phyloP scores from a whole-genome alignment of 1,139 yeast genomes.

The Suhomyces maxii region DNA sequence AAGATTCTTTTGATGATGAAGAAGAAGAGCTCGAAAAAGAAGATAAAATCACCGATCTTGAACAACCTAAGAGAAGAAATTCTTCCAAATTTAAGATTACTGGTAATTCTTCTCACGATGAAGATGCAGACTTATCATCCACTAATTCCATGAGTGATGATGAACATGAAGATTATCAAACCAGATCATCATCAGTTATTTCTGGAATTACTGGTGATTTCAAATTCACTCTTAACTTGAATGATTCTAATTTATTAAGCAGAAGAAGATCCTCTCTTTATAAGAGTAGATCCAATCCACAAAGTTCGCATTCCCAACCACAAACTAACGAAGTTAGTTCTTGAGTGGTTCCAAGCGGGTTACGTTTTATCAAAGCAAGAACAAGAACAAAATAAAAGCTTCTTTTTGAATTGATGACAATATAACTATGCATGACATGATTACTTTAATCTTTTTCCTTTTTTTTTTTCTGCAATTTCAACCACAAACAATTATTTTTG shows the following conservation, averaged over 20 bases:
- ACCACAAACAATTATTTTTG: too few relatives aligned
- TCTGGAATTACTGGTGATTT: slow-evolving; percentile 42
- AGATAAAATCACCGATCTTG: slow-evolving; percentile 20
- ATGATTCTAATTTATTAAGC: slow-evolving; percentile 42
- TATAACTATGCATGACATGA: too few relatives aligned
- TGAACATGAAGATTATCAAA: slow-evolving; percentile 29
- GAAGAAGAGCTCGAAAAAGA: slow-evolving; percentile 19
- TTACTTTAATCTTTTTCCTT: too few relatives aligned
- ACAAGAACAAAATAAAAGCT: too few relatives aligned
- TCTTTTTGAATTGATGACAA: too few relatives aligned
- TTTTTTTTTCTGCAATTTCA: too few relatives aligned
- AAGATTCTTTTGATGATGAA: slow-evolving; percentile 18
- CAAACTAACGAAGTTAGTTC: not conserved
- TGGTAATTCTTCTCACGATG: slow-evolving; percentile 7
- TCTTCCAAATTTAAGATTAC: slow-evolving; percentile 12
- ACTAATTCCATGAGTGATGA: slow-evolving; percentile 16
- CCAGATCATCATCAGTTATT: slow-evolving; percentile 46
- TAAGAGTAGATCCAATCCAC: slow-evolving; percentile 12
- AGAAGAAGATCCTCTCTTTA: slow-evolving; percentile 31
- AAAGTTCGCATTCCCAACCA: slow-evolving; percentile 5
- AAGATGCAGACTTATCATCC: slow-evolving; percentile 16
- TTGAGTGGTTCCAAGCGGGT: not conserved
- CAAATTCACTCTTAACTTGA: slow-evolving; percentile 45
- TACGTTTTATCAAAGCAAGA: too few relatives aligned
- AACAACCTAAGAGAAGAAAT: slow-evolving; percentile 17